A percentile compares a stretch with the other conserved stretches of the same genome.
Evolutionary conservation across 2,329 filamentous ascomycete genomes (phyloP).

Genomic region (Beauveria asiatica): DNA sequence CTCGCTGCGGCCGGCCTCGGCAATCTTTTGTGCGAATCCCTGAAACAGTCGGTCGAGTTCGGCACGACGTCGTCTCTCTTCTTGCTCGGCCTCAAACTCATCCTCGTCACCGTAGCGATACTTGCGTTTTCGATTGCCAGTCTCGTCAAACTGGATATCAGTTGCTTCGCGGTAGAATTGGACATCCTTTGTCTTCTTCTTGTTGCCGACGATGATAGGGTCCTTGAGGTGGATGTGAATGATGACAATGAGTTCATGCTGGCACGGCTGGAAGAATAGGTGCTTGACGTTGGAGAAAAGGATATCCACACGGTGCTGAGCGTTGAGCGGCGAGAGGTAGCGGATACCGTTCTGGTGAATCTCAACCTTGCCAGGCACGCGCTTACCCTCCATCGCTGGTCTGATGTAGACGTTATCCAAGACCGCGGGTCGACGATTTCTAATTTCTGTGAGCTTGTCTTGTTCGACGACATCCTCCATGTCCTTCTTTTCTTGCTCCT

Average conservation of each 20-base stretch:
- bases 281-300: constrained; percentile 98
- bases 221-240: constrained; percentile 98
- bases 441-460: constrained; percentile 90
- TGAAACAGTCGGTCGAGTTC: constrained; percentile 95
- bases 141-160: constrained; percentile 98
- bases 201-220: constrained; percentile 93
- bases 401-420: constrained; percentile 94
- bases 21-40: constrained; percentile 93
- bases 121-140: constrained; percentile 93
- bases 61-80: constrained; percentile 84
- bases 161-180: constrained; percentile 98
- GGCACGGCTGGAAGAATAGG: constrained; percentile 96
- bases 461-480: constrained; percentile 99
- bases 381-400: constrained; percentile 92
- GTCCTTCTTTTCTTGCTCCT: constrained; percentile 98
- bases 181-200: constrained; percentile 96
- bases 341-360: constrained; percentile 99
- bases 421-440: constrained; percentile 84
- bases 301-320: constrained; percentile 79
- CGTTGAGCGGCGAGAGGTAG: constrained; percentile 74
- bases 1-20: constrained; percentile 86
- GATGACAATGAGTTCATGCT: constrained; percentile 92
- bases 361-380: constrained; percentile 89
- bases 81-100: constrained; percentile 96
- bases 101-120: constrained; percentile 97